Percentiles rank a stretch among this genome's conserved stretches.
Conservation (phyloP, 306 rosid species). For the Betula pendula region DNA sequence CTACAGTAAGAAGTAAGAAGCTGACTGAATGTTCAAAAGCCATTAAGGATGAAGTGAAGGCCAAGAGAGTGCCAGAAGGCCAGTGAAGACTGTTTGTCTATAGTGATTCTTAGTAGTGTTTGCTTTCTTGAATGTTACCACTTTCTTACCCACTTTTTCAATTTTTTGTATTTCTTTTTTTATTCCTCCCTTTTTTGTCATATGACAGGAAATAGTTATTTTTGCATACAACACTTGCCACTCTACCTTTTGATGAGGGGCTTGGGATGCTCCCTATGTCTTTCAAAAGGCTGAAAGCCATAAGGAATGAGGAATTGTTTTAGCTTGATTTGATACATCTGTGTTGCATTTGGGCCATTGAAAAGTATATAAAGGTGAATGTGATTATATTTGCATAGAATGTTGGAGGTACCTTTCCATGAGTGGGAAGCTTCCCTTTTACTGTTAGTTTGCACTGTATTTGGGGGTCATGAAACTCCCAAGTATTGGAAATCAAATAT, state of each 20-base stretch:
- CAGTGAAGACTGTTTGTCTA: slow-evolving; percentile 47
- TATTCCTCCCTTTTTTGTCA: slow-evolving; percentile 21
- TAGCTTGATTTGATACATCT: slow-evolving; percentile 67
- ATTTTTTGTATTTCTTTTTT: slow-evolving; percentile 23
- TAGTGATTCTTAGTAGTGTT: slow-evolving; percentile 44
- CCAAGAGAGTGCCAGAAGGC: slow-evolving; percentile 48
- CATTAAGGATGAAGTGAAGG: slow-evolving; percentile 40
- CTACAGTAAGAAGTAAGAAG: slow-evolving; percentile 48
- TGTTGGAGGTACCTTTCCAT: slow-evolving; percentile 49
- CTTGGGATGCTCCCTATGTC: slow-evolving; percentile 66
- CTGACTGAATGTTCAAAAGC: slow-evolving; percentile 42
- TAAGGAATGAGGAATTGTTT: slow-evolving; percentile 53
- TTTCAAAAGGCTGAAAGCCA: slow-evolving; percentile 63
- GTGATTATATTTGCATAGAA: slow-evolving; percentile 49
- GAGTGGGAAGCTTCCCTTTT: slow-evolving; percentile 35
- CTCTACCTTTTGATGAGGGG: slow-evolving; percentile 54
- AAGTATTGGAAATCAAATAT: slow-evolving; percentile 10
- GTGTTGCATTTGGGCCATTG: slow-evolving; percentile 55
- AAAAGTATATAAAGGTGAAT: slow-evolving; percentile 43
- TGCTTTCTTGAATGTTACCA: slow-evolving; percentile 41
- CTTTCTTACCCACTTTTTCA: slow-evolving; percentile 34
- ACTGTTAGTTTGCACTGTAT: slow-evolving; percentile 34
- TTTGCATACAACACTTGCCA: slow-evolving; percentile 38
- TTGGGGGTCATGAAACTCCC: slow-evolving; percentile 20
- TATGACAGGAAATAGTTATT: slow-evolving; percentile 24